Percentiles rank a stretch among this genome's conserved stretches.
Conservation (phyloP, 352 stramenopile species). For the Globisporangium cystogenes region DNA sequence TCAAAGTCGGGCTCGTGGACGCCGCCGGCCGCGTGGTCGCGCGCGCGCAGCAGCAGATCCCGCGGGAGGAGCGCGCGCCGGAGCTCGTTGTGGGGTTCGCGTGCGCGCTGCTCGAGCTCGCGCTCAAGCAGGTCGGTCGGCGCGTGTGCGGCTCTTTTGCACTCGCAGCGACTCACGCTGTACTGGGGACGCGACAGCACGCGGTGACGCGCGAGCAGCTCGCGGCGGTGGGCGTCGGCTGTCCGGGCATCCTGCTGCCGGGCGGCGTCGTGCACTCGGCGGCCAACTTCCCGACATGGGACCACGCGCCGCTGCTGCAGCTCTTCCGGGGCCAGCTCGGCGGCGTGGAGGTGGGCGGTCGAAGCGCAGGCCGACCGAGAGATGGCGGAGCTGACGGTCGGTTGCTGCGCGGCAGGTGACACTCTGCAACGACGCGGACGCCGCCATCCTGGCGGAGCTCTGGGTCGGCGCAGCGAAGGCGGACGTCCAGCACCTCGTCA, state of each 20-base stretch:
- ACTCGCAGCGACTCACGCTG: no score
- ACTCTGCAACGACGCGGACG: constrained; percentile 77
- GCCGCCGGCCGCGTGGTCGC: constrained; percentile 36
- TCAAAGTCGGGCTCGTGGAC: constrained; percentile 69
- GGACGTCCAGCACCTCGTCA: constrained; percentile 67
- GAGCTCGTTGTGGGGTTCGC: constrained; percentile 48
- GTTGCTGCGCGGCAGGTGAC: constrained; percentile 23
- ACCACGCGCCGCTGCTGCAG: constrained; percentile 49
- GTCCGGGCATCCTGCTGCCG: constrained; percentile 46
- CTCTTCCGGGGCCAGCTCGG: constrained; percentile 34
- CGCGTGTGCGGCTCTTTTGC: no score
- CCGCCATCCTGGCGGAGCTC: constrained; percentile 73
- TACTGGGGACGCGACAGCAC: constrained; percentile 12
- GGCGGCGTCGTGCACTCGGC: constrained; percentile 55
- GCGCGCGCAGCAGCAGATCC: constrained; percentile 39
- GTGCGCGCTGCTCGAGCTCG: constrained; percentile 28
- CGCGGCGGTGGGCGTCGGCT: constrained; percentile 49
- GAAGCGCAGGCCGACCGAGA: no score
- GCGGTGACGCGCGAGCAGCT: constrained; percentile 17
- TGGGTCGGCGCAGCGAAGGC: constrained; percentile 69
- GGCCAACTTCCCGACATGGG: constrained; percentile 68
- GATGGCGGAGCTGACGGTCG: no score
- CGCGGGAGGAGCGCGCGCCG: constrained; percentile 29
- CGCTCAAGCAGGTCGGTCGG: constrained; percentile 32
- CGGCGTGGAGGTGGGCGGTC: constrained; percentile 7